Base-by-base conservation (phyloP, 2,329 filamentous ascomycete species). In the Domatiomyces catenatus region DNA sequence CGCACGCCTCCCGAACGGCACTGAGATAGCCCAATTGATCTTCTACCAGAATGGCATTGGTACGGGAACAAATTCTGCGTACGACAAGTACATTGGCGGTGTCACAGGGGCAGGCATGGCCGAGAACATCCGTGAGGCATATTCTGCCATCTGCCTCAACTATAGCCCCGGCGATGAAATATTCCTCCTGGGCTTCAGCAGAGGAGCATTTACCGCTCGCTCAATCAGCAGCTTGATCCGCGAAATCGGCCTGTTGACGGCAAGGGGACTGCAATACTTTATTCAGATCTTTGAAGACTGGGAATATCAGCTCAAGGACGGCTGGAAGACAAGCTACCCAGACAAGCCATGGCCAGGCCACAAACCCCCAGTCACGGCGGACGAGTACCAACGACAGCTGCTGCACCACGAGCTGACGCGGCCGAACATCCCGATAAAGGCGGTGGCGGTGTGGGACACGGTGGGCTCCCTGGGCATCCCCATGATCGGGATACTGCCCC, bases 151-250 rank as follows among this genome's bases (percentile, higher is more conserved):
- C 44, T 63, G 62, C 18, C 58, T 60, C 15, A 66, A 67, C 51
- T 66, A 67, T 52, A 58, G 60, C 19, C 50, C 54, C 2, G 65
- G 62, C 2, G 65, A 67, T 52, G 64, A 67, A 53, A 66, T 67
- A 28, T 61, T 64, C 48, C 54, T 67, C 5, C 45, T 67, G 22
- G 65, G 65, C 8, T 67, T 67, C 48, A 66, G 64, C 2, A 59
- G 65, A 6, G 65, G 65, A 18, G 65, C 65, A 8, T 67, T 67
- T 51, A 67, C 64, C 6, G 65, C 64, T 10, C 60, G 66, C 50
- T 63, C 59, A 12, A 63, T 67, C 44, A 63, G 63, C 45, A 60
- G 62, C 22, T 50, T 67, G 42, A 66, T 67, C 51, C 59, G 56
- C 8, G 58, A 61, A 6, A 59, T 66, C 10, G 64, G 66, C 1